Evolutionary conservation across 2,329 filamentous ascomycete species (phyloP), one percentile per base, ranked within the genome.

Genomic region (Exophiala phaeomuriformis): DNA sequence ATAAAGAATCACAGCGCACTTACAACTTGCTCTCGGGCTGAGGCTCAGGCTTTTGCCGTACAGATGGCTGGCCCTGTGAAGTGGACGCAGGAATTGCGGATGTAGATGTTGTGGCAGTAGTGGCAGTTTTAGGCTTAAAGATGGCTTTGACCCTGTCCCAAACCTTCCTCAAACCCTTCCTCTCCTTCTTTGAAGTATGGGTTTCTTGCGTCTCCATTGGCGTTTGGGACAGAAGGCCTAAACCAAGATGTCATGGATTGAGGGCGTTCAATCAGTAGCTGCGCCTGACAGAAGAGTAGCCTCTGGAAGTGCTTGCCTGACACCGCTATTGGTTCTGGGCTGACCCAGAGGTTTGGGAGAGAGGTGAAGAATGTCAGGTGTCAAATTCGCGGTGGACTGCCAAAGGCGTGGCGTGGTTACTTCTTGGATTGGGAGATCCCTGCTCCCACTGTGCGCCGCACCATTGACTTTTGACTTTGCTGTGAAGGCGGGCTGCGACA

Each of bases 81-180:
- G 19, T n/a, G 32, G 37, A 32, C 36, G 52, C 30, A n/a, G 39
- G 47, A 28, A 42, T 36, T 29, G 42, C 19, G 33, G 27, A 8
- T 37, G 51, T 32, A 28, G 52, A 8, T 9, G 41, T 42, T 7
- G 56, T 42, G 32, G 42, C 28, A 2, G 44, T 10, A 31, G 52
- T 28, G 30, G 41, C 19, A 33, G 27, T 45, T 30, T 50, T 29
- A 9, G 52, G 36, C 42, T 53, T 54, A 9, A 59, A 57, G 19
- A 55, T 31, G 12, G 47, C 48, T 46, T 52, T 62, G 28, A 61
- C 30, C 37, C 52, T 59, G n/a, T 52, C 47, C 60, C 58, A 62
- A 35, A 56, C 30, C 52, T 46, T 59, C 44, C 52, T 54, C 48
- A 62, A 49, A 6, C 58, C 56, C 50, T 55, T 61, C 55, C 58